phyloP scores from a whole-genome alignment of 2,329 filamentous ascomycete genomes.

The Atkinsonella texensis region DNA sequence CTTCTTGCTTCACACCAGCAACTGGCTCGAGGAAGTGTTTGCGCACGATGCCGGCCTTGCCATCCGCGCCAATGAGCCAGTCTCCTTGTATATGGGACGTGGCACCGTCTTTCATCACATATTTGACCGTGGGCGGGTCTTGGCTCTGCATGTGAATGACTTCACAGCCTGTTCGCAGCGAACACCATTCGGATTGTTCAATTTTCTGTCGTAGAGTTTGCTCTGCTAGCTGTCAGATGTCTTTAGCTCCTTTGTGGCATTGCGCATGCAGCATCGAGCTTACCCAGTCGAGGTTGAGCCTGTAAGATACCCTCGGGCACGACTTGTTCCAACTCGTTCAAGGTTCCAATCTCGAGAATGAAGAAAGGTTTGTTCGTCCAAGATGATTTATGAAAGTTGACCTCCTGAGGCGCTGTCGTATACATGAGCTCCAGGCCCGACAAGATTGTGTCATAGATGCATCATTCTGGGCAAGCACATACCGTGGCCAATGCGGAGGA shows the following conservation, averaged over 20 bases:
- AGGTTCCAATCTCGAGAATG: constrained; percentile 1
- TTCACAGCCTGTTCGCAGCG: constrained; percentile 3
- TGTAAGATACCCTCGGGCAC: constrained; percentile 4
- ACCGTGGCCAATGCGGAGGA: neutral
- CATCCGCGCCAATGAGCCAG: constrained; percentile 30
- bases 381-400: neutral
- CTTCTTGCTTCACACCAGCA: constrained; percentile 25
- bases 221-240: neutral
- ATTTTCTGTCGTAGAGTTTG: constrained; percentile 1
- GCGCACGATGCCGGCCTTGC: constrained; percentile 30
- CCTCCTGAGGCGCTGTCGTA: neutral
- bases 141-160: neutral
- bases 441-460: too few species aligned
- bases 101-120: neutral
- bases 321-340: constrained; percentile 2
- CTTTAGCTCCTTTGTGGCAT: neutral
- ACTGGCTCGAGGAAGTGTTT: constrained; percentile 31
- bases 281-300: constrained; percentile 5
- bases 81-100: neutral
- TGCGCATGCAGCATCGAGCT: neutral
- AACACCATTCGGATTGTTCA: constrained; percentile 2
- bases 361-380: constrained; percentile 5
- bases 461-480: neutral
- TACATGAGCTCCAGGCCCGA: neutral
- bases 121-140: constrained; percentile 3